Evolutionary conservation across 352 stramenopile genomes (phyloP).

Genomic region (Phytophthora parvispora): DNA sequence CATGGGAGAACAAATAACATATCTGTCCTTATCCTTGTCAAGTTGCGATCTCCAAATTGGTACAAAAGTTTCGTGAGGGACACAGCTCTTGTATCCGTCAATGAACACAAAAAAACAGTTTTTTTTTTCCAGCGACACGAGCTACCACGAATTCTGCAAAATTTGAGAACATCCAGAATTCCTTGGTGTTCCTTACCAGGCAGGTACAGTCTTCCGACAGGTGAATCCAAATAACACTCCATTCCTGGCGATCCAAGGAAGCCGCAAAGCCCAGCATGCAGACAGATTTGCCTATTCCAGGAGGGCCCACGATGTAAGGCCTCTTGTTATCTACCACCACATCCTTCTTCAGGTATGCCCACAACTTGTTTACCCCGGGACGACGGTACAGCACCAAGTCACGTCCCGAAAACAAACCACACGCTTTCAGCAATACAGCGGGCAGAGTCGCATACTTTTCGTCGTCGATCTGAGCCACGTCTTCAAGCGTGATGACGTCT

Average conservation of each 20-base stretch:
- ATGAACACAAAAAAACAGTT: no score
- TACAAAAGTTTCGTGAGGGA: not conserved
- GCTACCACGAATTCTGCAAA: not conserved
- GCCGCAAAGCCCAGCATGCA: conserved; percentile 19
- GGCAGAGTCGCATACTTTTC: not conserved
- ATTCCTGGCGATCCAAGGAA: conserved; percentile 27
- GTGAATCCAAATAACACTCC: conserved; percentile 35
- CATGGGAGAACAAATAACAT: conserved; percentile 14
- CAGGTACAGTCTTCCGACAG: conserved; percentile 3
- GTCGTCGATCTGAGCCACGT: not conserved
- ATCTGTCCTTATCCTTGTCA: conserved; percentile 2
- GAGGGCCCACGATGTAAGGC: not conserved
- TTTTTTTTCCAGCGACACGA: no score
- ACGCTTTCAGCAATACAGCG: not conserved
- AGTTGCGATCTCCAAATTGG: not conserved
- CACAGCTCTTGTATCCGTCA: not conserved
- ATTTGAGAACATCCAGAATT: not conserved
- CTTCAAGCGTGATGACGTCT: not conserved
- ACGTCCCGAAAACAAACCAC: not conserved
- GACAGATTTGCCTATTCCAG: conserved; percentile 29
- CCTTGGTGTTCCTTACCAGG: conserved; percentile 2
- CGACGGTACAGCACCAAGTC: not conserved
- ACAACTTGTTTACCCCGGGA: not conserved
- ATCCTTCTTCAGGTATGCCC: not conserved
- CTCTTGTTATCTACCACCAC: not conserved